Percentiles rank a stretch among this genome's conserved stretches.
Evolutionary conservation across 345 rosid genomes (phyloP).

Genomic region (Excoecaria agallocha): DNA sequence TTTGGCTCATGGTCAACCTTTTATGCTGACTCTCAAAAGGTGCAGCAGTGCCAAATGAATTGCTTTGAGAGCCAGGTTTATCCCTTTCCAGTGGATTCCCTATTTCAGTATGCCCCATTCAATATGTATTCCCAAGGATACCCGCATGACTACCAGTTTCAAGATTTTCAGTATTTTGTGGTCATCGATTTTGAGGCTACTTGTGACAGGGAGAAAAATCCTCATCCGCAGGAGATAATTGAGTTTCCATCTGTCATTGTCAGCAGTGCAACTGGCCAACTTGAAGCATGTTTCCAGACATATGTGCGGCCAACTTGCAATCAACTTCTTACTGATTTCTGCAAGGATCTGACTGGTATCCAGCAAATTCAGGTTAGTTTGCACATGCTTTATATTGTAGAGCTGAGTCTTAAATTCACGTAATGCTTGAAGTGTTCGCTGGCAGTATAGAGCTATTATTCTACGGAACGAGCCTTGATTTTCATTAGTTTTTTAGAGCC

Average conservation of each 20-base stretch:
- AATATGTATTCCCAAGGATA: slow-evolving; percentile 34
- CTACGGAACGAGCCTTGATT: background rate
- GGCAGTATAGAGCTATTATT: background rate
- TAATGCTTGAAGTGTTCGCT: background rate
- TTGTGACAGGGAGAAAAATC: slow-evolving; percentile 46
- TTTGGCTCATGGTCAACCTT: slow-evolving; percentile 38
- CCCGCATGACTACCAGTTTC: slow-evolving; percentile 42
- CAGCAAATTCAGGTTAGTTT: slow-evolving; percentile 44
- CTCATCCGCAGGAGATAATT: slow-evolving; percentile 53
- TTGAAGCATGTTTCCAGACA: slow-evolving; percentile 49
- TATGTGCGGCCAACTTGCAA: slow-evolving; percentile 51
- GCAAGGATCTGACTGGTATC: slow-evolving; percentile 52
- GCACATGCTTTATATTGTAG: background rate
- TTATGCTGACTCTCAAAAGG: slow-evolving; percentile 43
- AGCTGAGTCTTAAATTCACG: background rate
- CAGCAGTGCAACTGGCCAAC: slow-evolving; percentile 42
- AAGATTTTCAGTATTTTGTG: slow-evolving; percentile 52
- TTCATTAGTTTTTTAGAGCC: background rate
- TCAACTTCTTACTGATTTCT: slow-evolving; percentile 42
- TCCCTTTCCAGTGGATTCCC: slow-evolving; percentile 41
- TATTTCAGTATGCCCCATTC: slow-evolving; percentile 40
- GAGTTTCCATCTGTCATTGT: slow-evolving; percentile 53
- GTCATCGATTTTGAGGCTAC: slow-evolving; percentile 54
- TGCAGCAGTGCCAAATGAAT: slow-evolving; percentile 39
- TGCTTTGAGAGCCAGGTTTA: slow-evolving; percentile 41